Percentiles rank a stretch among this genome's conserved stretches.
These are phyloP conservation scores for Globisporangium cystogenes DNA, from an alignment of 352 stramenopile species.

Conservation along the genomic window DNA sequence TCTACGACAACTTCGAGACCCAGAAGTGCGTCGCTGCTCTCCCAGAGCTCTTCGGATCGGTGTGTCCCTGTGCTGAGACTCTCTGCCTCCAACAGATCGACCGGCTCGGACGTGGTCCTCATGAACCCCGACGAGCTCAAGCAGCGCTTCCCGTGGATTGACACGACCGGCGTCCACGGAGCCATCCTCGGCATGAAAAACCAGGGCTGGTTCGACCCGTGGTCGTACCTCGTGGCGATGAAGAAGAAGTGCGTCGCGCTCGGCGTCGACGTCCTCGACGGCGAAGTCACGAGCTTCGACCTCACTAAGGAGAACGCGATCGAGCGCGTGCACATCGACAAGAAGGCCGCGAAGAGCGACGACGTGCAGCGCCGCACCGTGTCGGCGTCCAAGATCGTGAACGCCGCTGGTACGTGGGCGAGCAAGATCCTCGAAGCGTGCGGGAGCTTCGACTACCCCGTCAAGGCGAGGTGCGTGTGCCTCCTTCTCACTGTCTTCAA, in stretches of 20 bases:
- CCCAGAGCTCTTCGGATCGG: neutral
- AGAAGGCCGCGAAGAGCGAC: conserved; percentile 17
- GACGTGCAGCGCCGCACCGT: conserved; percentile 25
- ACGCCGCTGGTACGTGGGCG: conserved; percentile 67
- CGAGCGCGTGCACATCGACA: conserved; percentile 51
- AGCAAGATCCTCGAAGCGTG: conserved; percentile 64
- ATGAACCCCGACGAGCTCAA: conserved; percentile 45
- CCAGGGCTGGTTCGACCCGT: conserved; percentile 85
- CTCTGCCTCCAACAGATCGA: conserved; percentile 4
- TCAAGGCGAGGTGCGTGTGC: conserved; percentile 40
- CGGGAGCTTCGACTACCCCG: conserved; percentile 64
- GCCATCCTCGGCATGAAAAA: conserved; percentile 62
- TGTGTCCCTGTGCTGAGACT: neutral
- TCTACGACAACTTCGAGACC: conserved; percentile 54
- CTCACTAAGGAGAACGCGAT: conserved; percentile 48
- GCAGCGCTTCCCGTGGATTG: conserved; percentile 74
- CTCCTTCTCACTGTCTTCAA: neutral
- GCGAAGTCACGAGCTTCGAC: conserved; percentile 64
- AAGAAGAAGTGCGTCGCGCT: conserved; percentile 68
- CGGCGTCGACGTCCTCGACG: conserved; percentile 67
- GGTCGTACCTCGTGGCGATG: conserved; percentile 69
- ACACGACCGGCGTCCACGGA: conserved; percentile 47
- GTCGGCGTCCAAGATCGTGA: conserved; percentile 60
- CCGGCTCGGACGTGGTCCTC: conserved; percentile 46
- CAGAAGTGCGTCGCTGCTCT: conserved; percentile 25